Conservation (phyloP, 192 early-diverging fungal genomes). For the Coemansia sp. region DNA sequence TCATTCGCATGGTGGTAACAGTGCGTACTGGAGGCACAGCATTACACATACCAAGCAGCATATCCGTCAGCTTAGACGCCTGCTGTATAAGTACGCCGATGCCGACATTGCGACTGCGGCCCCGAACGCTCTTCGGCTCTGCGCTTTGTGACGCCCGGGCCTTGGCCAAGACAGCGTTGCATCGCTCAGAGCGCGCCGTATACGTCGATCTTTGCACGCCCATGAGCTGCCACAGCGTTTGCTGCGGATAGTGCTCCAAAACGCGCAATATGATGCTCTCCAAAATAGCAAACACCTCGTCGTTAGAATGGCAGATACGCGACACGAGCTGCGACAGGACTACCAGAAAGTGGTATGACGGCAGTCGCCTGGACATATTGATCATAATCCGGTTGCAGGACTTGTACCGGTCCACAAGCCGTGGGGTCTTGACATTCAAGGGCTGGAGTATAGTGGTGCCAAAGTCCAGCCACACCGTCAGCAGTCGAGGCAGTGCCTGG, state of each 20-base stretch:
- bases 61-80: constrained; percentile 64
- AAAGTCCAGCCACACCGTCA: constrained; percentile 84
- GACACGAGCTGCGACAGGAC: constrained; percentile 87
- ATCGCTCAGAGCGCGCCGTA: constrained; percentile 60
- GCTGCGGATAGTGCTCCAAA: constrained; percentile 73
- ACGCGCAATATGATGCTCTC: constrained; percentile 71
- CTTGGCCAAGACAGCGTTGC: constrained; percentile 67
- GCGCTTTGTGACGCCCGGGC: constrained; percentile 32
- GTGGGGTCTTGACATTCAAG: constrained; percentile 44
- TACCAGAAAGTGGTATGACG: constrained; percentile 71
- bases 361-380: constrained; percentile 59
- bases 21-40: constrained; percentile 57
- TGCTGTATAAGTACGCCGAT: constrained; percentile 58
- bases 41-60: constrained; percentile 78
- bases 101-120: constrained; percentile 18
- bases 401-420: constrained; percentile 49
- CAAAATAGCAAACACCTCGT: constrained; percentile 63
- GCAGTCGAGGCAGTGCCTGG: constrained; percentile 77
- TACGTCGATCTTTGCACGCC: constrained; percentile 70
- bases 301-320: constrained; percentile 74
- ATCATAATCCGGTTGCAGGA: constrained; percentile 55
- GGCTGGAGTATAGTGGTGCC: constrained; percentile 43
- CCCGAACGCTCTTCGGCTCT: background rate
- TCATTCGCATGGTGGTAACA: constrained; percentile 63
- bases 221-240: constrained; percentile 86